Percentiles rank a stretch among this genome's conserved stretches.
Conservation (phyloP, 2,329 filamentous ascomycete species). For the Neoascochyta sp. region DNA sequence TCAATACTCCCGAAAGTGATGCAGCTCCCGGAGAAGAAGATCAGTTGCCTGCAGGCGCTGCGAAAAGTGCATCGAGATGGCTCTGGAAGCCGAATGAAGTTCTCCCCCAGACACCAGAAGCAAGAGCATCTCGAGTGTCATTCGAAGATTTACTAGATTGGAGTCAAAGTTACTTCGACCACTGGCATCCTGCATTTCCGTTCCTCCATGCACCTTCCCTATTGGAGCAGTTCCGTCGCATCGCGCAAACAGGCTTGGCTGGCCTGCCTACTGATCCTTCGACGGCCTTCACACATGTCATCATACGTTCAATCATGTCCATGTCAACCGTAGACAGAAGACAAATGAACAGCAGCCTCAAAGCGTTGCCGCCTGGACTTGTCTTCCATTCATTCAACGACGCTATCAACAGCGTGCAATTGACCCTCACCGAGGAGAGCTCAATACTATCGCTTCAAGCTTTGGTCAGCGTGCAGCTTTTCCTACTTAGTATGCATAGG, state of each 20-base stretch:
- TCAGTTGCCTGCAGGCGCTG: constrained; percentile 15
- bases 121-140: constrained; percentile 2
- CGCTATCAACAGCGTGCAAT: constrained; percentile 15
- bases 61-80: constrained; percentile 20
- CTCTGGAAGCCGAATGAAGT: constrained; percentile 17
- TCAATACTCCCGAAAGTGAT: constrained; percentile 17
- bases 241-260: constrained; percentile 3
- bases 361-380: constrained; percentile 10
- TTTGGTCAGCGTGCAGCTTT: constrained; percentile 21
- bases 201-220: constrained; percentile 22
- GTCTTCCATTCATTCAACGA: constrained; percentile 21
- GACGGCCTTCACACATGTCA: constrained; percentile 14
- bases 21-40: constrained; percentile 19
- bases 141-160: constrained; percentile 24
- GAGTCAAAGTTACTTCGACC: constrained; percentile 28
- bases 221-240: constrained; percentile 14
- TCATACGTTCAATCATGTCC: constrained; percentile 22
- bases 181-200: constrained; percentile 26
- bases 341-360: constrained; percentile 9
- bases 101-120: constrained; percentile 1
- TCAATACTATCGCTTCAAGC: constrained; percentile 23
- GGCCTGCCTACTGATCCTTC: constrained; percentile 1
- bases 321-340: constrained; percentile 21
- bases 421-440: constrained; percentile 18
- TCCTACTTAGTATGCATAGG: constrained; percentile 21